Evolutionary conservation across 2,329 filamentous ascomycete species (phyloP).

Genomic region (Bipolaris oryzae): DNA sequence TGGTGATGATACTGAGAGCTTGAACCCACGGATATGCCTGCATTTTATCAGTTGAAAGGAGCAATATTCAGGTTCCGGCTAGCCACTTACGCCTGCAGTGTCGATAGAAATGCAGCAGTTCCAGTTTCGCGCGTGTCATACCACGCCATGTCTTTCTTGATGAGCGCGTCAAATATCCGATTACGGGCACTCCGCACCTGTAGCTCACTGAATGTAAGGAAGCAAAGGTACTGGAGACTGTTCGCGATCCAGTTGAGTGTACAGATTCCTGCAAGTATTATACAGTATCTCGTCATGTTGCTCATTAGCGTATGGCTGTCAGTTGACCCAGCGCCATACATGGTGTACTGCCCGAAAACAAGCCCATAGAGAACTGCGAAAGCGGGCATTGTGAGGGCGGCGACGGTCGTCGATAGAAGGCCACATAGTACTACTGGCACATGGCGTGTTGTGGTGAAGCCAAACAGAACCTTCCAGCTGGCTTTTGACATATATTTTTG

Average conservation of each 20-base stretch:
- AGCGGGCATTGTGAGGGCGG: constrained; percentile 68
- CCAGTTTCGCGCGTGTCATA: constrained; percentile 78
- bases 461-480: constrained; percentile 68
- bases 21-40: constrained; percentile 82
- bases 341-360: constrained; percentile 73
- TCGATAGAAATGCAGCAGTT: constrained; percentile 70
- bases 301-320: constrained; percentile 59
- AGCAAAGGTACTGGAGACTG: constrained; percentile 69
- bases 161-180: constrained; percentile 68
- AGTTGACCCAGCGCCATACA: constrained; percentile 64
- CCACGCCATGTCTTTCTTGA: constrained; percentile 80
- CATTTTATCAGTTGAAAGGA: not conserved
- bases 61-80: constrained; percentile 7
- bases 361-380: constrained; percentile 74
- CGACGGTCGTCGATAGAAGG: constrained; percentile 61
- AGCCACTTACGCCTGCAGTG: constrained; percentile 71
- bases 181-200: constrained; percentile 72
- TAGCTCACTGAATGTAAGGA: constrained; percentile 80
- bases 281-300: constrained; percentile 64
- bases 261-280: constrained; percentile 69
- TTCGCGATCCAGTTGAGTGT: constrained; percentile 70
- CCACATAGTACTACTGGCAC: constrained; percentile 61
- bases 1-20: constrained; percentile 78
- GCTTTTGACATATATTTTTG: constrained; percentile 25
- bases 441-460: constrained; percentile 71